Conservation (phyloP, 192 early-diverging fungal species). For the Gigaspora rosea region DNA sequence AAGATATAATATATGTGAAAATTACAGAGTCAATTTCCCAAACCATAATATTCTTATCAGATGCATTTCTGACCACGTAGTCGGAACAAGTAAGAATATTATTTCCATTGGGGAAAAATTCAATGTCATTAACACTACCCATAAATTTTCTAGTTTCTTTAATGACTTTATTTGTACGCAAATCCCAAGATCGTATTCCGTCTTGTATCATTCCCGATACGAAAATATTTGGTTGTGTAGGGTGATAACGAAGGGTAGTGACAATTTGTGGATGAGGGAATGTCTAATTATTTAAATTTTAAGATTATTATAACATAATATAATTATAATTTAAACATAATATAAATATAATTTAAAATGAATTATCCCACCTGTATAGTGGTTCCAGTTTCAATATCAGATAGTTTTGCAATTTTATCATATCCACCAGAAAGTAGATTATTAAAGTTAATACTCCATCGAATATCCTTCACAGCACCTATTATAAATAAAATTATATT, state of each 20-base stretch:
- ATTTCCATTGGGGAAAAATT: conserved; percentile 26
- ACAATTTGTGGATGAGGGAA: conserved; percentile 29
- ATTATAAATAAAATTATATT: neutral
- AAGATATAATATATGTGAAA: neutral
- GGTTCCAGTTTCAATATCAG: conserved; percentile 18
- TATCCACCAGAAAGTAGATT: conserved; percentile 29
- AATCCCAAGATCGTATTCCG: conserved; percentile 30
- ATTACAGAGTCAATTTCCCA: conserved; percentile 28
- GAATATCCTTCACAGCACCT: conserved; percentile 28
- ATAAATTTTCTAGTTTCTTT: conserved; percentile 29
- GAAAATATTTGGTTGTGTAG: conserved; percentile 15
- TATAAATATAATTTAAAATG: neutral
- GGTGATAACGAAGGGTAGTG: conserved; percentile 26
- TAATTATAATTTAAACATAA: too few species aligned
- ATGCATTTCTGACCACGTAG: conserved; percentile 28
- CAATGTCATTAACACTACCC: conserved; percentile 31
- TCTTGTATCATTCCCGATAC: conserved; percentile 31
- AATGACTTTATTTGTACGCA: conserved; percentile 22
- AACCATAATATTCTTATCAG: conserved; percentile 32
- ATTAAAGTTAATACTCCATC: conserved; percentile 6
- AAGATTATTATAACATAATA: neutral
- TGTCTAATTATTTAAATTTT: neutral
- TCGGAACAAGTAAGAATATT: conserved; percentile 28
- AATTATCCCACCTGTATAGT: conserved; percentile 17
- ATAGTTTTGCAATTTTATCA: conserved; percentile 25